phyloP scores from a whole-genome alignment of 371 early-diverging fungal species.

The Chytridium lagenaria region DNA sequence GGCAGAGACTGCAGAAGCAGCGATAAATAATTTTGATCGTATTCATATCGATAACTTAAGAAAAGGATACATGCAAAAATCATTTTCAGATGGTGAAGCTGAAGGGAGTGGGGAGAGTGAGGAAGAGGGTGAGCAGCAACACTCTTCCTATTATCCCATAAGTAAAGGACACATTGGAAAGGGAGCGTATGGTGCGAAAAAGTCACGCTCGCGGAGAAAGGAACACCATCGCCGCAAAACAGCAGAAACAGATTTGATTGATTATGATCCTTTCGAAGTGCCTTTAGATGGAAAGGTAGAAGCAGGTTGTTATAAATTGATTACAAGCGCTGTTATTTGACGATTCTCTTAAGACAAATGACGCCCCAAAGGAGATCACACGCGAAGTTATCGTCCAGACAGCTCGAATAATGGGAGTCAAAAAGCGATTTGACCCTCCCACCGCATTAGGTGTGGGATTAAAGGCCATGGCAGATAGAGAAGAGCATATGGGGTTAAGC shows the following conservation, averaged over 20 bases:
- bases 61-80: conserved; percentile 1
- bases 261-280: not conserved
- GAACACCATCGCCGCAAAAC: not conserved
- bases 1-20: conserved; percentile 31
- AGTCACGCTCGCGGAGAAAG: not conserved
- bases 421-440: conserved; percentile 44
- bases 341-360: not conserved
- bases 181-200: not conserved
- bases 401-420: conserved; percentile 38
- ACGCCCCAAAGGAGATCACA: conserved; percentile 23
- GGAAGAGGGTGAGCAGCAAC: no score
- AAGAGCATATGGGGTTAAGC: conserved; percentile 29
- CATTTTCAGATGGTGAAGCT: not conserved
- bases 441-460: conserved; percentile 37
- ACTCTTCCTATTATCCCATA: no score
- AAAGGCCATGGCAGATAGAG: conserved; percentile 20
- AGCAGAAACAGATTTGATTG: not conserved
- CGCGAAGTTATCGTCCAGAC: conserved; percentile 28
- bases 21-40: conserved; percentile 29
- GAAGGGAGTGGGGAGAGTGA: not conserved
- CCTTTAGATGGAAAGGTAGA: not conserved
- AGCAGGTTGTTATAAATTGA: no score
- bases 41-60: not conserved
- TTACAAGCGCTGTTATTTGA: no score
- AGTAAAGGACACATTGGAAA: not conserved